Evolutionary conservation across 2,329 filamentous ascomycete species (phyloP), one percentile per base, ranked within the genome.

Genomic region (Epichloe sp.): DNA sequence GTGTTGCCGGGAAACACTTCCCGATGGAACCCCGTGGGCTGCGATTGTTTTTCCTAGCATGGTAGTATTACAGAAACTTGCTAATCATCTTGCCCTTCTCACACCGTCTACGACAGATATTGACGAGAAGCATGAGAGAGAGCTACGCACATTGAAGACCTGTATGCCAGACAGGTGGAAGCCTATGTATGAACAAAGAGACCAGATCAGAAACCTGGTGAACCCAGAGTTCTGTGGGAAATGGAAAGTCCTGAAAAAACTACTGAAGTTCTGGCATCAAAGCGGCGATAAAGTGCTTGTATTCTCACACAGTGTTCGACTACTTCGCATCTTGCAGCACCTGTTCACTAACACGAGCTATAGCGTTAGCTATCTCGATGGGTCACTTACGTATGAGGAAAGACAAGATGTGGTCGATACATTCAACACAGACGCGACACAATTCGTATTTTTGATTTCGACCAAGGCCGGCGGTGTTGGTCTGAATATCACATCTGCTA

Each of bases 371-470:
- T 97, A 95, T 61, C 74, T 98, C 4, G 90, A 96, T 60, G 93
- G 93, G 0, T 80, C 81, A 10, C 82, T 97, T 71, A 78, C 73
- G 36, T 90, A 93, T 59, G 85, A 89, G 49, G 89, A 95, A 51
- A 83, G 93, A 10, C 83, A 90, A 55, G 80, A 79, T 44, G 79
- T 80, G 0, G 93, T 98, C 0, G 86, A 95, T 61, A 84, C 88
- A 46, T 98, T 95, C 77, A 98, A 98, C 64, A 79, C 86, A 0
- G 85, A 95, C 61, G 80, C 88, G 0, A 76, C 75, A 4, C 88
- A 93, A 61, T 98, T 98, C 61, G 89, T 96, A 5, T 98, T 98
- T 60, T 74, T 98, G 19, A 96, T 98, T 60, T 95, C 87, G 21
- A 96, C 93, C 6, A 88, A 86, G 62, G 90, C 93, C 3, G 93